These are phyloP conservation scores for Westerdykella ornata DNA, from an alignment of 2,329 filamentous ascomycete species.

Conservation along the genomic window DNA sequence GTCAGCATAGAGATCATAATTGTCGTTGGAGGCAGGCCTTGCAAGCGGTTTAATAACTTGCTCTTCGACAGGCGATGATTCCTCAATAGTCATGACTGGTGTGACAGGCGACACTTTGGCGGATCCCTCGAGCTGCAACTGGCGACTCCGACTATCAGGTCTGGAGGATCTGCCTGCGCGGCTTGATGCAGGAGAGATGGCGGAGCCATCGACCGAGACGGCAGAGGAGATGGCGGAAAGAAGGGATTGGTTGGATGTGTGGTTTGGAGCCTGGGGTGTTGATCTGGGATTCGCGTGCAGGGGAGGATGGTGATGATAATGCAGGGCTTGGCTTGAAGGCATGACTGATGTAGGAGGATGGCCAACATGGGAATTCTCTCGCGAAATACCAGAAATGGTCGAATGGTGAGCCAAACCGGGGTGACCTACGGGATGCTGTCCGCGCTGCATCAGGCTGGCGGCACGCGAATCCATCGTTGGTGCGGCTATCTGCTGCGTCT, in stretches of 20 bases:
- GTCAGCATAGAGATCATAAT: slow-evolving; percentile 35
- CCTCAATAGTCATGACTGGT: slow-evolving; percentile 19
- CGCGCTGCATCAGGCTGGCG: slow-evolving; percentile 3
- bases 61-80: slow-evolving; percentile 9
- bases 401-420: too few relatives aligned
- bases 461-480: too few relatives aligned
- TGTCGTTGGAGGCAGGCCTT: slow-evolving; percentile 12
- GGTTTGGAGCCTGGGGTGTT: slow-evolving; percentile 8
- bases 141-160: slow-evolving; percentile 24
- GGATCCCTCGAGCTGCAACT: slow-evolving; percentile 18
- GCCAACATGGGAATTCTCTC: too few relatives aligned
- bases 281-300: not conserved
- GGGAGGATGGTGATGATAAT: too few relatives aligned
- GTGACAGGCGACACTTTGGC: slow-evolving; percentile 14
- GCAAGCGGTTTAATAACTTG: slow-evolving; percentile 12
- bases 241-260: slow-evolving; percentile 30
- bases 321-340: too few relatives aligned
- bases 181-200: slow-evolving; percentile 26
- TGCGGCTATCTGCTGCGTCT: too few relatives aligned
- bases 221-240: slow-evolving; percentile 34
- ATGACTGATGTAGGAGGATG: too few relatives aligned
- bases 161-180: slow-evolving; percentile 21
- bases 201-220: slow-evolving; percentile 25
- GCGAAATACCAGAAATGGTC: too few relatives aligned
- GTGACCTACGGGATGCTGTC: too few relatives aligned